A percentile compares a stretch with the other conserved stretches of the same genome.
Conservation (phyloP, 2,329 filamentous ascomycete species). For the Colletotrichum melonis region DNA sequence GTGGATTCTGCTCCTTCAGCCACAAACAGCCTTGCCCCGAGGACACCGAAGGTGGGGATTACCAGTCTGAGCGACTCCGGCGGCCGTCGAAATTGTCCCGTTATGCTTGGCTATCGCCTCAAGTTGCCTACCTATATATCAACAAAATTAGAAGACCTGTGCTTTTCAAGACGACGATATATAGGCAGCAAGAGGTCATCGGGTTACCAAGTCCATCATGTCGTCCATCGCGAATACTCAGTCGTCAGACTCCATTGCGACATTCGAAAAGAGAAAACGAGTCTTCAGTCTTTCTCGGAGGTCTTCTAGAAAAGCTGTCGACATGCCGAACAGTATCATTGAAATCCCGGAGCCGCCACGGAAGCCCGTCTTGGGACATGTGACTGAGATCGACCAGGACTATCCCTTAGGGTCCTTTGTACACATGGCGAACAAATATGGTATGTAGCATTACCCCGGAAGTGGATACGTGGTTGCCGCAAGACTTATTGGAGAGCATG, state of each 20-base stretch:
- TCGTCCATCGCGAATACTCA: not conserved
- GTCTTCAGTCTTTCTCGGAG: slow-evolving; percentile 19
- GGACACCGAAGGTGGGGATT: not conserved
- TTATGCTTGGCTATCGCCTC: not conserved
- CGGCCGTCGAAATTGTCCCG: not conserved
- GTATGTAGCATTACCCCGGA: slow-evolving; percentile 51
- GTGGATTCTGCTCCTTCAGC: not conserved
- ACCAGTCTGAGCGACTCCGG: not conserved
- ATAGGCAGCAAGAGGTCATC: not conserved
- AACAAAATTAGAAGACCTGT: not conserved
- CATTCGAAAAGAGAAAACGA: slow-evolving; percentile 7
- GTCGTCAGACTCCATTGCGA: not conserved
- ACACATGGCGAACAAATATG: slow-evolving; percentile 73
- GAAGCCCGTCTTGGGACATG: slow-evolving; percentile 74
- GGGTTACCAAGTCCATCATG: not conserved
- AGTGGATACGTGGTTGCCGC: not conserved
- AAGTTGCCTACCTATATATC: not conserved
- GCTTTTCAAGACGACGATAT: not conserved
- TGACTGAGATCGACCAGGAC: slow-evolving; percentile 70
- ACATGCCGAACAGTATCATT: slow-evolving; percentile 41
- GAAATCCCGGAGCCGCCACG: slow-evolving; percentile 61
- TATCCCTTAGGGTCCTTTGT: slow-evolving; percentile 66
- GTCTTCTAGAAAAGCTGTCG: slow-evolving; percentile 11
- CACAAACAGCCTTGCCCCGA: not conserved
- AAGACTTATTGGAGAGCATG: too few species aligned